Conservation (phyloP, 306 rosid species). For the Vicia faba region DNA sequence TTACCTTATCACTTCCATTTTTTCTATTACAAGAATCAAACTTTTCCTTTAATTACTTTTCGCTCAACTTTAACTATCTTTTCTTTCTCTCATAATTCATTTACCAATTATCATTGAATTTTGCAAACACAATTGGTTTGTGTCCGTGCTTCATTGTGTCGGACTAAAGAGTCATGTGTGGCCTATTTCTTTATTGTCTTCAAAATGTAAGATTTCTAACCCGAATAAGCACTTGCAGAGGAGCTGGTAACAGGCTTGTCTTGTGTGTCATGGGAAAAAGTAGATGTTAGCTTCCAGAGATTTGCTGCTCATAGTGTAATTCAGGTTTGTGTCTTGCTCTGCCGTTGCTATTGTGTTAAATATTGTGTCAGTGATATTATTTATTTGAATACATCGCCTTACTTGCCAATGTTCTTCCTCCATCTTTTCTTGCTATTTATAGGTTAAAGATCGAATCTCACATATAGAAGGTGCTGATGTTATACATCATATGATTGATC, state of each 20-base stretch:
- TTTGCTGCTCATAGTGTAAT: conserved; percentile 97
- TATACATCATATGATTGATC: conserved; percentile 83
- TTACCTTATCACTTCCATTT: no score
- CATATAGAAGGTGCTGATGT: conserved; percentile 97
- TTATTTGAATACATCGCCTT: conserved; percentile 25
- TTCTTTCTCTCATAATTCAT: no score
- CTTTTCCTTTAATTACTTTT: no score
- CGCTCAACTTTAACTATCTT: no score
- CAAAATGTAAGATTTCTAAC: conserved; percentile 29
- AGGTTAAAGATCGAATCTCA: conserved; percentile 75
- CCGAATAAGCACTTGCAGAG: conserved; percentile 56
- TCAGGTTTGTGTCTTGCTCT: conserved; percentile 59
- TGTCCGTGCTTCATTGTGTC: not conserved
- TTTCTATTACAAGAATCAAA: no score
- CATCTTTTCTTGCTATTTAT: conserved; percentile 31
- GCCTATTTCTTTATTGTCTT: conserved; percentile 2
- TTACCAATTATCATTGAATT: no score
- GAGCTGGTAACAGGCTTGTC: conserved; percentile 87
- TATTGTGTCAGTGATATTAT: not conserved
- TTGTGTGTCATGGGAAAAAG: conserved; percentile 84
- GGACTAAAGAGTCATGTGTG: conserved; percentile 2
- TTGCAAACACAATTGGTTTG: no score
- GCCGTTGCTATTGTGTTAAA: not conserved
- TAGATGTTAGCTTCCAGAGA: conserved; percentile 93
- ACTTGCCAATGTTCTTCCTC: not conserved